These are phyloP conservation scores for Metarhizium robertsii DNA, from an alignment of 2,329 filamentous ascomycete genomes.

Conservation along the genomic window DNA sequence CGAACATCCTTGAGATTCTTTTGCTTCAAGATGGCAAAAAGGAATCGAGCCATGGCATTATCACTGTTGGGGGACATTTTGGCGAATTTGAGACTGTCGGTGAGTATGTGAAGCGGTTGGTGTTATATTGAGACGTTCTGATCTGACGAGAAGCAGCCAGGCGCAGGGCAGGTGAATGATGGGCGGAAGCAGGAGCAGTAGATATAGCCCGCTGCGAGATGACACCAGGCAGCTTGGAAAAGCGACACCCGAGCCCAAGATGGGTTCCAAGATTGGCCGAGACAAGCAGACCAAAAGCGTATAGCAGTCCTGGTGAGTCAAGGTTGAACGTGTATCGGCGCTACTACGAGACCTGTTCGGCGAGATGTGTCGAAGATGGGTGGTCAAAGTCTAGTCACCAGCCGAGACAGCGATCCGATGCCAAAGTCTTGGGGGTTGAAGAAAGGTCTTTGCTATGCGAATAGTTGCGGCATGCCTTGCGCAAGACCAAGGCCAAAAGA, in stretches of 20 bases:
- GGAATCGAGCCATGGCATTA: slow-evolving; percentile 46
- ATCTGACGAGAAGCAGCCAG: background rate
- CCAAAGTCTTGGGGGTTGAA: background rate
- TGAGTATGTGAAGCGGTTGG: background rate
- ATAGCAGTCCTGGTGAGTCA: background rate
- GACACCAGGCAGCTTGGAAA: background rate
- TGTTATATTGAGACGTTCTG: background rate
- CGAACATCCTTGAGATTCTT: slow-evolving; percentile 53
- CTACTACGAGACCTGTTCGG: background rate
- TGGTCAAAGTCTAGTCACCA: background rate
- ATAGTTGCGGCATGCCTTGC: background rate
- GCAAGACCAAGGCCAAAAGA: background rate
- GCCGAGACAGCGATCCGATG: background rate
- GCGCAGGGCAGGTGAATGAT: background rate
- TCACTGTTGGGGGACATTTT: slow-evolving; percentile 47
- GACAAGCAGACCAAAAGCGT: background rate
- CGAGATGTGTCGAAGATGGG: background rate
- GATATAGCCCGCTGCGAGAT: background rate
- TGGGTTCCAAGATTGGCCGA: background rate
- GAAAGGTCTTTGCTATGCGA: background rate
- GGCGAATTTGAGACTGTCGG: background rate
- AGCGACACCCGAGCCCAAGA: background rate
- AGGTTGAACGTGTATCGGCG: background rate
- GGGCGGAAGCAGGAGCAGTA: background rate
- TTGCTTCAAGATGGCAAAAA: slow-evolving; percentile 51